phyloP scores from a whole-genome alignment of 192 early-diverging fungal species.

The Entomortierella lignicola region DNA sequence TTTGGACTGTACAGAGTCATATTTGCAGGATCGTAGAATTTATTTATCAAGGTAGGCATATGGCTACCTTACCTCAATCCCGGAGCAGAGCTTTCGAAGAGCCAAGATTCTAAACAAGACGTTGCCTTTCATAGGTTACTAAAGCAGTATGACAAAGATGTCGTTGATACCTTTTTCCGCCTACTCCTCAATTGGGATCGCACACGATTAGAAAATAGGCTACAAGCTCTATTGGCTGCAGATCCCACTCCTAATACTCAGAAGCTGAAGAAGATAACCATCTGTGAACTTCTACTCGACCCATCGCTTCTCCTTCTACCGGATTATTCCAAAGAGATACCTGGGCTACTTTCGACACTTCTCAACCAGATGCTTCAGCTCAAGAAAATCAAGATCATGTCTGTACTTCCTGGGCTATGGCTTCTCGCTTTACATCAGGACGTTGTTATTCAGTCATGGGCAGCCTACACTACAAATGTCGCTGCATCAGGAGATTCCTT shows the following conservation, averaged over 20 bases:
- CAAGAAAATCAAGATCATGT: conserved; percentile 32
- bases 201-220: conserved; percentile 10
- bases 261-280: conserved; percentile 15
- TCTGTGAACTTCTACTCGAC: conserved; percentile 41
- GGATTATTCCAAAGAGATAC: conserved; percentile 5
- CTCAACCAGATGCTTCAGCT: conserved; percentile 12
- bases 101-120: background rate
- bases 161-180: conserved; percentile 20
- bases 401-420: conserved; percentile 40
- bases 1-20: conserved; percentile 33
- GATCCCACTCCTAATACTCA: background rate
- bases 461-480: conserved; percentile 6
- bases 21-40: conserved; percentile 20
- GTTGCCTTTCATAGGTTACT: conserved; percentile 11
- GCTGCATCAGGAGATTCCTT: conserved; percentile 15
- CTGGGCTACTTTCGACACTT: conserved; percentile 11
- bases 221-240: background rate
- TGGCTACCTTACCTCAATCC: no score
- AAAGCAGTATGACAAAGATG: conserved; percentile 14
- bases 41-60: conserved; percentile 27
- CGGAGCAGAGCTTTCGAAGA: background rate
- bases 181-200: conserved; percentile 32
- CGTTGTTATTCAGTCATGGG: conserved; percentile 26
- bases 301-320: conserved; percentile 14
- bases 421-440: conserved; percentile 26